Percentiles rank a stretch among this genome's conserved stretches.
These are phyloP conservation scores for Piper longum DNA, from an alignment of 164 flowering plant species.

Conservation along the genomic window DNA sequence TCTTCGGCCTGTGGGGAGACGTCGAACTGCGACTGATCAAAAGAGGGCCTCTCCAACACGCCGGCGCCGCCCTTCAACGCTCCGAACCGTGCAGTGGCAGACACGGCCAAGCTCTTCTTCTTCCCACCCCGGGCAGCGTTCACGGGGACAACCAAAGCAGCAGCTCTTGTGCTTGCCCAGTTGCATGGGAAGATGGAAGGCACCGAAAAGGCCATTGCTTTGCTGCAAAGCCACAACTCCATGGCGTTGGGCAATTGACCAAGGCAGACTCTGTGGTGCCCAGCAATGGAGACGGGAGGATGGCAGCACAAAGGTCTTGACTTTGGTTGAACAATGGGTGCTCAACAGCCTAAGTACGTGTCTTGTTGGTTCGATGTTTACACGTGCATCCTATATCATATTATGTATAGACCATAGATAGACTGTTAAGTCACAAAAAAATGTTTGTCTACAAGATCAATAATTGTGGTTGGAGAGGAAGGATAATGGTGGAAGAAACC, in stretches of 20 bases:
- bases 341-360: no score
- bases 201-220: background rate
- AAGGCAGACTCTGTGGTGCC: background rate
- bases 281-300: background rate
- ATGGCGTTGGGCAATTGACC: background rate
- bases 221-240: background rate
- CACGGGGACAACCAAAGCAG: background rate
- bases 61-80: slow-evolving; percentile 14
- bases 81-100: slow-evolving; percentile 10
- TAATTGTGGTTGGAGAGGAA: no score
- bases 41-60: slow-evolving; percentile 16
- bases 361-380: no score
- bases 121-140: background rate
- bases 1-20: slow-evolving; percentile 6
- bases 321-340: background rate
- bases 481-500: no score
- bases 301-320: background rate
- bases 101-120: slow-evolving; percentile 1
- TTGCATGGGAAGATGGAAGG: background rate
- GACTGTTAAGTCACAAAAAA: no score
- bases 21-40: slow-evolving; percentile 17
- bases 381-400: no score
- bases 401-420: no score
- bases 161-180: background rate
- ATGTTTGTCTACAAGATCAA: no score